phyloP scores from a whole-genome alignment of 225 moss, liverwort and hornwort species.

The Bryum argenteum region DNA sequence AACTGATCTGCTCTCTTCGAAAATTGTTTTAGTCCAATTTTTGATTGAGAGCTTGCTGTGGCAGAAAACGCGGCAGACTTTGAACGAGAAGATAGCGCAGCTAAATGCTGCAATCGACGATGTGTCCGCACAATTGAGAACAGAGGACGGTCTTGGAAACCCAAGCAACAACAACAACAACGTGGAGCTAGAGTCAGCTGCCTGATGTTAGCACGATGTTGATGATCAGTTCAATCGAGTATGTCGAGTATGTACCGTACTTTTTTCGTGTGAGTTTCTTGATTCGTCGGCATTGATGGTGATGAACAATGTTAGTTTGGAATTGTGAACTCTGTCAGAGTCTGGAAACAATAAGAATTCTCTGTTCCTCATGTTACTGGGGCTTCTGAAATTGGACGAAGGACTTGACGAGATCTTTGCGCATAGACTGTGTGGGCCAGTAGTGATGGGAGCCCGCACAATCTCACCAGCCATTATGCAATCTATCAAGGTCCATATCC shows the following conservation, averaged over 20 bases:
- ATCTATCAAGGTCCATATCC: too few relatives aligned
- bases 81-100: slow-evolving; percentile 98
- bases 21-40: background rate
- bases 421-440: too few relatives aligned
- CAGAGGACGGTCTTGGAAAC: slow-evolving; percentile 70
- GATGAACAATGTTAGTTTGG: background rate
- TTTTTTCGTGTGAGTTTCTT: slow-evolving; percentile 9
- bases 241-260: slow-evolving; percentile 16
- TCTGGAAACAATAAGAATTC: background rate
- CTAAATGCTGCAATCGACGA: slow-evolving; percentile 95
- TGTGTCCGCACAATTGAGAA: slow-evolving; percentile 90
- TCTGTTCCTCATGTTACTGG: background rate
- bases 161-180: slow-evolving; percentile 61
- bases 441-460: too few relatives aligned
- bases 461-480: too few relatives aligned
- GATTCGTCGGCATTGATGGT: slow-evolving; percentile 17
- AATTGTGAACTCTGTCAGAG: background rate
- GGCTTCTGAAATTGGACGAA: too few relatives aligned
- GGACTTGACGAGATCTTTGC: too few relatives aligned
- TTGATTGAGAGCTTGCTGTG: slow-evolving; percentile 10
- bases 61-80: slow-evolving; percentile 86
- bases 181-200: slow-evolving; percentile 55
- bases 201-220: background rate
- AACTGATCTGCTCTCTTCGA: slow-evolving; percentile 22
- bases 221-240: slow-evolving; percentile 2